phyloP scores from a whole-genome alignment of 2,329 filamentous ascomycete species.

The Curvularia sp. region DNA sequence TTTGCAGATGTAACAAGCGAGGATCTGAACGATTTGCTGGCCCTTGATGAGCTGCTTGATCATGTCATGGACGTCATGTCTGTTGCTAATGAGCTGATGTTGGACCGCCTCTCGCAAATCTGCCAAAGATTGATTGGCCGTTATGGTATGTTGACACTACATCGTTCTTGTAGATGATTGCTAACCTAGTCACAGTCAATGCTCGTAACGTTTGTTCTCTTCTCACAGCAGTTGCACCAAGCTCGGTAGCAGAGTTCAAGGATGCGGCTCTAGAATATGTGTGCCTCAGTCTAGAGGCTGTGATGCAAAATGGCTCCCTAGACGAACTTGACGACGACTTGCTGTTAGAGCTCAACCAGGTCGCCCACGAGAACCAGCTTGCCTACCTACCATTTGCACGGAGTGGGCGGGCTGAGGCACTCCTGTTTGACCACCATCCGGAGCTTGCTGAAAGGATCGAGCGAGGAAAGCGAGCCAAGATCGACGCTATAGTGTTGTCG shows the following conservation, averaged over 20 bases:
- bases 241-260: slow-evolving; percentile 84
- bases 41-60: slow-evolving; percentile 83
- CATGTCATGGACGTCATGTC: slow-evolving; percentile 90
- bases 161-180: slow-evolving; percentile 24
- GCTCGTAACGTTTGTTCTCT: slow-evolving; percentile 81
- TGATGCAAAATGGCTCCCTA: slow-evolving; percentile 89
- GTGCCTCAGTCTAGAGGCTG: slow-evolving; percentile 86
- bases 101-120: slow-evolving; percentile 86
- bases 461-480: slow-evolving; percentile 71
- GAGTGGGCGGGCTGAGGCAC: slow-evolving; percentile 73
- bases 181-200: slow-evolving; percentile 37
- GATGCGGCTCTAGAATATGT: slow-evolving; percentile 88
- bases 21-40: slow-evolving; percentile 56
- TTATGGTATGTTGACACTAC: slow-evolving; percentile 63
- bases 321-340: slow-evolving; percentile 86
- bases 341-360: slow-evolving; percentile 78
- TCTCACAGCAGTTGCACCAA: slow-evolving; percentile 85
- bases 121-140: slow-evolving; percentile 85
- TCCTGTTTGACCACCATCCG: slow-evolving; percentile 70
- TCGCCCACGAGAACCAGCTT: slow-evolving; percentile 83
- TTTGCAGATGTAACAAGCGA: slow-evolving; percentile 78
- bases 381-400: slow-evolving; percentile 78
- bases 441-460: slow-evolving; percentile 70
- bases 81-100: slow-evolving; percentile 92
- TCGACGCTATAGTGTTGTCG: slow-evolving; percentile 79